Evolutionary conservation across 202 grass and related monocot genomes (phyloP).

Genomic region (Setaria viridis): DNA sequence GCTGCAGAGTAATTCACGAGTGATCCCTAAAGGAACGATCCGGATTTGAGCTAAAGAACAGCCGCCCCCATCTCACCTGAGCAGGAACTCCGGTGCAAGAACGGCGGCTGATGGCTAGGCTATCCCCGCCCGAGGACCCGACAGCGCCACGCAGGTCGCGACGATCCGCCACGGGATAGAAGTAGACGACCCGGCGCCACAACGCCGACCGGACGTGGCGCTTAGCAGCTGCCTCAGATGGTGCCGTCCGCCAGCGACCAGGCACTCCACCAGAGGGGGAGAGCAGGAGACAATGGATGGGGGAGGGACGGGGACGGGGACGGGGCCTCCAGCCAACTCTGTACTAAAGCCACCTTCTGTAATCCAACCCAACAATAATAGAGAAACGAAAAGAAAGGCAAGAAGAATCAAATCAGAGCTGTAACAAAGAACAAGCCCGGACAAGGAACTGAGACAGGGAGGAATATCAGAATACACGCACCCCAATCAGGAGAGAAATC

Average conservation of each 20-base stretch:
- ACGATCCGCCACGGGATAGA: background rate
- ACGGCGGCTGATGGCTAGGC: background rate
- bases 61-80: conserved; percentile 18
- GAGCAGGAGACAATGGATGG: background rate
- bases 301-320: background rate
- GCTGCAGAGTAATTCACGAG: conserved; percentile 9
- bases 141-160: background rate
- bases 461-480: conserved; percentile 10
- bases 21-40: background rate
- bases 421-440: background rate
- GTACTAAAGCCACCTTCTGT: background rate
- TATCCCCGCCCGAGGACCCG: background rate
- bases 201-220: background rate
- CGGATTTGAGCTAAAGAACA: background rate
- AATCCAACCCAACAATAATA: conserved; percentile 15
- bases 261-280: background rate
- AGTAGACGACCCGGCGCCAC: background rate
- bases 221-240: background rate
- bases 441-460: conserved; percentile 1
- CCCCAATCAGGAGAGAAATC: background rate
- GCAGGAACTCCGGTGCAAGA: conserved; percentile 10
- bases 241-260: background rate
- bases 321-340: background rate
- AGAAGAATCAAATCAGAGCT: conserved; percentile 6
- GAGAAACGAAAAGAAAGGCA: background rate